Conservation (phyloP, 2,329 filamentous ascomycete genomes). For the Ophiognomonia clavigignenti-juglandacearum region DNA sequence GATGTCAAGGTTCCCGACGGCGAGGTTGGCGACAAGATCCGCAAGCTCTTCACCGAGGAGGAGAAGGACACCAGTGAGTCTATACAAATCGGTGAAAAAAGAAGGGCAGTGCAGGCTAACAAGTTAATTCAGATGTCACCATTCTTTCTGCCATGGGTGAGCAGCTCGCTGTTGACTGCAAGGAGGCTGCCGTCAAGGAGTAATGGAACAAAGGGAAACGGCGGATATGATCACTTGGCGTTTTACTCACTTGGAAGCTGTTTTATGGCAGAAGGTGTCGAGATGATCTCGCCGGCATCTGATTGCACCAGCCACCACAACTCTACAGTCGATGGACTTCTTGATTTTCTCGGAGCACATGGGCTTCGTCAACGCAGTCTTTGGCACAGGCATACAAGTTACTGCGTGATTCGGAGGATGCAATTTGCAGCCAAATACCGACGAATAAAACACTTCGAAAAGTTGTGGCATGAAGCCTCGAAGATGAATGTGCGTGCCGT, state of each 20-base stretch:
- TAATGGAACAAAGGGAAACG: conserved; percentile 18
- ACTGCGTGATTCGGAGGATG: conserved; percentile 14
- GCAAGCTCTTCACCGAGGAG: conserved; percentile 71
- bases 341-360: conserved; percentile 16
- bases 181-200: conserved; percentile 68
- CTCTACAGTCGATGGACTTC: conserved; percentile 17
- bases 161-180: conserved; percentile 85
- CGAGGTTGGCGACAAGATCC: conserved; percentile 84
- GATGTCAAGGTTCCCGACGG: conserved; percentile 91
- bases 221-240: conserved; percentile 14
- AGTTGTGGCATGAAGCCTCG: background rate
- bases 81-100: background rate
- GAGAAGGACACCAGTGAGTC: conserved; percentile 90
- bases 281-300: conserved; percentile 14
- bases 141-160: conserved; percentile 96
- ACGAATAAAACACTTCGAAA: background rate
- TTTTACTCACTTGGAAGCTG: conserved; percentile 8
- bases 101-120: conserved; percentile 18
- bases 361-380: conserved; percentile 1
- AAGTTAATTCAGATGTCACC: conserved; percentile 63
- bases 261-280: conserved; percentile 14
- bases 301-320: conserved; percentile 12
- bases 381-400: conserved; percentile 10
- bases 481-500: too few species aligned
- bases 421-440: conserved; percentile 5